Evolutionary conservation across 2,329 filamentous ascomycete genomes (phyloP).

Genomic region (Ceratocystiopsis minuta): DNA sequence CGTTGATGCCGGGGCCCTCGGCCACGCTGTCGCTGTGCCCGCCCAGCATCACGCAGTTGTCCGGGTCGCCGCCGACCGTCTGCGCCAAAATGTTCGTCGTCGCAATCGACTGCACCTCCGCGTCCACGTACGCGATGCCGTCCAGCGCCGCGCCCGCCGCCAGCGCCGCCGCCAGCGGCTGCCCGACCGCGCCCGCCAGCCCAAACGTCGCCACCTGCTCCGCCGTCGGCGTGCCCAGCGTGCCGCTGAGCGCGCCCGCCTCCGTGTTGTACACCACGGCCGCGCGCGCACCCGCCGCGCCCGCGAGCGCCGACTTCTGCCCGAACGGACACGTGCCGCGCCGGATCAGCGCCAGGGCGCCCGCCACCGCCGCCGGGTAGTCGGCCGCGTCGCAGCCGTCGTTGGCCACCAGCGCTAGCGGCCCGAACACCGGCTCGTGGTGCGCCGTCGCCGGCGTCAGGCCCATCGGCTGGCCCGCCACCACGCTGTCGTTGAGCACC

Average conservation of each 20-base stretch:
- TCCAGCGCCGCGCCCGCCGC: slow-evolving; percentile 29
- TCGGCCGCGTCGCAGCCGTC: slow-evolving; percentile 46
- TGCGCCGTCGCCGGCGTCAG: slow-evolving; percentile 48
- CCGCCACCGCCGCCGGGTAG: slow-evolving; percentile 39
- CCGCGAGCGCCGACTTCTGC: slow-evolving; percentile 49
- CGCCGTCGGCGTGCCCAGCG: slow-evolving; percentile 41
- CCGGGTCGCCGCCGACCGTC: slow-evolving; percentile 37
- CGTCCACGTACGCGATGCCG: slow-evolving; percentile 41
- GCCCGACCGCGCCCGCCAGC: slow-evolving; percentile 40
- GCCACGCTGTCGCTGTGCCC: slow-evolving; percentile 45
- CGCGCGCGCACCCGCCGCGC: slow-evolving; percentile 49
- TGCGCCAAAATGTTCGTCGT: slow-evolving; percentile 47
- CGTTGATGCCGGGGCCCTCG: slow-evolving; percentile 57
- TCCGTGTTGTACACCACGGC: slow-evolving; percentile 62
- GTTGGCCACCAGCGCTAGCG: slow-evolving; percentile 41
- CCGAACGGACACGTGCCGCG: slow-evolving; percentile 58
- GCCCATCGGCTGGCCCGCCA: slow-evolving; percentile 35
- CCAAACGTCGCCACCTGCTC: slow-evolving; percentile 52
- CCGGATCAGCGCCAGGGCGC: slow-evolving; percentile 51
- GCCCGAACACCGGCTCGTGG: slow-evolving; percentile 38
- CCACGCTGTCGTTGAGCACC: slow-evolving; percentile 33
- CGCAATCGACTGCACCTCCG: slow-evolving; percentile 32
- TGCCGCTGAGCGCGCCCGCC: slow-evolving; percentile 43
- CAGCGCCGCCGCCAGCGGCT: slow-evolving; percentile 35
- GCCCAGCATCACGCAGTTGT: slow-evolving; percentile 49